Base-by-base conservation (phyloP, 2,329 filamentous ascomycete species). In the Venturia nashicola region DNA sequence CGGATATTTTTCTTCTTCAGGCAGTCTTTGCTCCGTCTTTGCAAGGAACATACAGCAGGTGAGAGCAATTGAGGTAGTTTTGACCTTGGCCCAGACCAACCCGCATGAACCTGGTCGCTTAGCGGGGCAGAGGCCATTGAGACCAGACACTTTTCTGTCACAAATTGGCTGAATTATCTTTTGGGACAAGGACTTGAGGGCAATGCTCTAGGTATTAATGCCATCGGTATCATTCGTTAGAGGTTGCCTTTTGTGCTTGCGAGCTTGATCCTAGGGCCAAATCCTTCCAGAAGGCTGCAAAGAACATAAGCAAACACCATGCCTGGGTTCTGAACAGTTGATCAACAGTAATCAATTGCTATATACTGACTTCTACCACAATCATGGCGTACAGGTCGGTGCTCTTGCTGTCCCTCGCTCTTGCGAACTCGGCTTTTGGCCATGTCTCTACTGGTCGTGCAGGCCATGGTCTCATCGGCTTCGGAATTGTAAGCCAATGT, bases 391-490 rank as follows among this genome's bases (percentile, higher is more conserved):
- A n/a, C 39, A 61, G 9, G 11, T 43, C 42, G n/a, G 4, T 20
- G 14, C 59, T 46, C 39, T 34, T 62, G 43, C 60, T 62, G 23
- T 39, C 34, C 20, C 14, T 51, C 32, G 14, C 60, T 39, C 23
- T 51, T 23, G 51, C 51, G n/a, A 16, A 57, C n/a, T 18, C 12
- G 12, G 61, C 36, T 34, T 2, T 36, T 8, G 44, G 43, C 51
- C 48, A 55, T 46, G 42, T 59, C 4, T 59, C 61, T 36, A 55
- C 32, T 18, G 63, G 63, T 40, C 63, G 63, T 42, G 61, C 59
- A n/a, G 63, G 63, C 14, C 65, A 68, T 46, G 68, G 68, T n/a
- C 64, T 69, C 8, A 66, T 69, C 40, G 68, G 68, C 18, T 68
- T 66, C 48, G 67, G 67, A 1, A 67, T 68, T 59, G 40, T 57